phyloP scores from a whole-genome alignment of 257 asterid genomes.

The Ilex aquifolium region DNA sequence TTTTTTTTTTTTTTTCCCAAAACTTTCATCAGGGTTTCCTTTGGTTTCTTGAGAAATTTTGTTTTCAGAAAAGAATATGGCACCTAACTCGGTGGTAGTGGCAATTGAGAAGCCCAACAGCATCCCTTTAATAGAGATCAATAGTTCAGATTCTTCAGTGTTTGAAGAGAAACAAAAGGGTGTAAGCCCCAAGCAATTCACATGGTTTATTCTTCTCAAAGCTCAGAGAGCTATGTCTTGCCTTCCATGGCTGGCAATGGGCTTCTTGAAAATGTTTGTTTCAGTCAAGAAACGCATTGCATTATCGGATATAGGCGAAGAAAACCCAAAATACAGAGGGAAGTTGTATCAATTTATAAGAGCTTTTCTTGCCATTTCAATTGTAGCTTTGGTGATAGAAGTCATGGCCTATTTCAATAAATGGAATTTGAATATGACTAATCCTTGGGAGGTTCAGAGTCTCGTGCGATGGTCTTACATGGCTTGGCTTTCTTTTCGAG shows the following conservation, averaged over 20 bases:
- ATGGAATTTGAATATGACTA: slow-evolving; percentile 63
- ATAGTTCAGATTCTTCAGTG: slow-evolving; percentile 23
- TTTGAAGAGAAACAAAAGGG: slow-evolving; percentile 58
- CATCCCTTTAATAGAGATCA: slow-evolving; percentile 44
- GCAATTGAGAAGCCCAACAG: slow-evolving; percentile 59
- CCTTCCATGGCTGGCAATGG: slow-evolving; percentile 55
- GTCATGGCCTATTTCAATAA: slow-evolving; percentile 54
- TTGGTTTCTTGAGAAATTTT: slow-evolving; percentile 8
- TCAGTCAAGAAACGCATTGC: slow-evolving; percentile 68
- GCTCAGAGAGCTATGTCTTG: slow-evolving; percentile 53
- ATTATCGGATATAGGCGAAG: slow-evolving; percentile 55
- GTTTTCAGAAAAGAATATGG: slow-evolving; percentile 34
- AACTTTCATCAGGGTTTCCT: slow-evolving; percentile 18
- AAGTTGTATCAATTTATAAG: slow-evolving; percentile 58
- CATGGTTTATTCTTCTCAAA: slow-evolving; percentile 58
- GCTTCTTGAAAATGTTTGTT: slow-evolving; percentile 28
- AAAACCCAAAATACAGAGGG: slow-evolving; percentile 66
- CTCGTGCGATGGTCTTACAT: slow-evolving; percentile 60
- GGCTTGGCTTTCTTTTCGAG: slow-evolving; percentile 71
- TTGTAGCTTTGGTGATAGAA: slow-evolving; percentile 59
- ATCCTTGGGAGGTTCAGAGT: slow-evolving; percentile 69
- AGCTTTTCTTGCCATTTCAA: slow-evolving; percentile 59
- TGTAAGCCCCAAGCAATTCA: slow-evolving; percentile 60
- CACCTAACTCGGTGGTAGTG: slow-evolving; percentile 69
- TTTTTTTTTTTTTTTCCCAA: background rate